These are phyloP conservation scores for Ceriops zippeliana DNA, from an alignment of 345 rosid species.

Conservation along the genomic window DNA sequence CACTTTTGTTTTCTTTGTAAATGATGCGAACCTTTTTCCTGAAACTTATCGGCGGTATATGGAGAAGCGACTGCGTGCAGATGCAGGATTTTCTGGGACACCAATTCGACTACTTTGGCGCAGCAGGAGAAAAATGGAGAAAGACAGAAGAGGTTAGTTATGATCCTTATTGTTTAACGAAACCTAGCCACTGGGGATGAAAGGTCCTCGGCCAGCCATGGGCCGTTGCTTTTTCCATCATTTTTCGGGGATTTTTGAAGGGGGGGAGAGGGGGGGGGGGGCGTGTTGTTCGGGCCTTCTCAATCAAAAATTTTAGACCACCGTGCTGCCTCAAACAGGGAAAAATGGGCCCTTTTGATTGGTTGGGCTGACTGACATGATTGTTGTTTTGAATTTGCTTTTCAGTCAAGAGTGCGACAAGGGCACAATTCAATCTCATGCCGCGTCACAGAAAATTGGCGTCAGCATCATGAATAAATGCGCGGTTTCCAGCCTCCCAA, in stretches of 20 bases:
- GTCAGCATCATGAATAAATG: constrained; percentile 3
- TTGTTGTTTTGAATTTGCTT: constrained; percentile 12
- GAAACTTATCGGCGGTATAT: constrained; percentile 85
- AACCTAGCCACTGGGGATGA: too few relatives aligned
- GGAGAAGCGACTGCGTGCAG: constrained; percentile 90
- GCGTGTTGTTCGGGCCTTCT: too few relatives aligned
- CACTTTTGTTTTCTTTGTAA: constrained; percentile 90
- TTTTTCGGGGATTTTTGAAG: too few relatives aligned
- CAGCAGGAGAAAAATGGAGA: constrained; percentile 72
- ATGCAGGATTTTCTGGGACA: constrained; percentile 84
- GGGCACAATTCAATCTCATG: constrained; percentile 15
- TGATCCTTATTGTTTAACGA: not conserved
- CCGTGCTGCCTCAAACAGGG: too few relatives aligned
- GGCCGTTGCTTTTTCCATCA: too few relatives aligned
- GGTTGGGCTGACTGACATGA: not conserved
- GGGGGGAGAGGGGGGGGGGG: too few relatives aligned
- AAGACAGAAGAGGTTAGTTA: constrained; percentile 42
- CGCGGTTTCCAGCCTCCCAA: too few relatives aligned
- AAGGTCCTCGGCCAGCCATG: too few relatives aligned
- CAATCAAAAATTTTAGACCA: too few relatives aligned
- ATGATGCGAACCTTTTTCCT: constrained; percentile 81
- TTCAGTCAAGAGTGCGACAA: constrained; percentile 26
- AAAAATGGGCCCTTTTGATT: too few relatives aligned
- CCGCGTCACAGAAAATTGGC: constrained; percentile 25
- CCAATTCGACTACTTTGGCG: constrained; percentile 95